Evolutionary conservation across 345 rosid species (phyloP), one percentile per base, ranked within the genome.

Genomic region (Capsella bursapastoris): DNA sequence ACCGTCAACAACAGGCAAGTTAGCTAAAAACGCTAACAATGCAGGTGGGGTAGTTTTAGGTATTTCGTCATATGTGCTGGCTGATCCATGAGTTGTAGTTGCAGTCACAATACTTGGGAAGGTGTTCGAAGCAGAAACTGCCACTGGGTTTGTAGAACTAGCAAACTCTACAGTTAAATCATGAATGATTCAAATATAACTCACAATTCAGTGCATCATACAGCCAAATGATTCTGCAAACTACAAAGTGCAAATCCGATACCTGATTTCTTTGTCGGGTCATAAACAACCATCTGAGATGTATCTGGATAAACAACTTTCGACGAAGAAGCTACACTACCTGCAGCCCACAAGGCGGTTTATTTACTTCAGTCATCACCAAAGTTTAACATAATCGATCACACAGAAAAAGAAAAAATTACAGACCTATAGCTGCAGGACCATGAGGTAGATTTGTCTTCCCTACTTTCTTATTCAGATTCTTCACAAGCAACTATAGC

Each of bases 11-110:
- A 48, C 56, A 47, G 98, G 98, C 86, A 94, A 82, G 79, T 78
- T 88, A 22, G 89, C 85, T 78, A 91, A 78, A 84, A 94, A 87
- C 27, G 93, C 86, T 37, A 83, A 47, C 79, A 91, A 59, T 71
- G 92, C 84, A 69, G 96, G 90, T 28, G 98, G 91, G 72, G 97
- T 85, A 43, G 86, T 93, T 86, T 87, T 94, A 81, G 87, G 70
- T 70, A 86, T 73, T 64, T 91, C 98, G 49, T 87, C 91, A 59
- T 83, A 69, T 41, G 82, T 71, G 72, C 62, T 77, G 67, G 84
- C 56, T 67, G 85, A 55, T 75, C 73, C 90, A 70, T 84, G 81
- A 72, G 73, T 80, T 27, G 56, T 79, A 47, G 72, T 43, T 15
- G 86, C 71, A 55, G 78, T 73, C 60, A 55, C 78, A 68, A 81